These are phyloP conservation scores for Candida patagonica DNA, from an alignment of 805 yeast species.

Conservation along the genomic window DNA sequence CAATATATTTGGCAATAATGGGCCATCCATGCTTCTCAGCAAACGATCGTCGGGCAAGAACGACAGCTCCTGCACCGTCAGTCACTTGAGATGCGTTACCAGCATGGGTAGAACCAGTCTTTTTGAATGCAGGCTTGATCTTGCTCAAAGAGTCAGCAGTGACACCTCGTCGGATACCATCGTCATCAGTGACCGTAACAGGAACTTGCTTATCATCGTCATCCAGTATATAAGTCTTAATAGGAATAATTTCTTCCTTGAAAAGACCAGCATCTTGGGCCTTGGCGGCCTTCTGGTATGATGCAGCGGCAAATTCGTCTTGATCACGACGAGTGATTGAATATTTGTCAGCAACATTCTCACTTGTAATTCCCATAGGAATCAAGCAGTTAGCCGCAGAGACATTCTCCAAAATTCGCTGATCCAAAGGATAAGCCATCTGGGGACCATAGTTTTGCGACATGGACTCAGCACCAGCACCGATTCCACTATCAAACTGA, in stretches of 20 bases:
- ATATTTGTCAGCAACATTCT: constrained; percentile 71
- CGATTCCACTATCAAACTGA: constrained; percentile 85
- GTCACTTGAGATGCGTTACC: constrained; percentile 95
- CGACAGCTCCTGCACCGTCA: constrained; percentile 90
- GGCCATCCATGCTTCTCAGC: constrained; percentile 69
- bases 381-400: constrained; percentile 65
- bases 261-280: constrained; percentile 70
- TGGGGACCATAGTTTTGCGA: constrained; percentile 78
- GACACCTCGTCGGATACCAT: constrained; percentile 85
- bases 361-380: constrained; percentile 96
- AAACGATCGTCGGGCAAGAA: constrained; percentile 74
- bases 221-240: constrained; percentile 49
- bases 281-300: constrained; percentile 73
- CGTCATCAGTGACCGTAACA: constrained; percentile 55
- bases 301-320: constrained; percentile 81
- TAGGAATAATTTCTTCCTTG: constrained; percentile 81
- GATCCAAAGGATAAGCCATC: constrained; percentile 51
- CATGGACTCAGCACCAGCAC: constrained; percentile 93
- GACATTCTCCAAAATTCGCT: constrained; percentile 34
- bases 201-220: constrained; percentile 50
- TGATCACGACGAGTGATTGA: constrained; percentile 59
- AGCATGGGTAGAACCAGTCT: constrained; percentile 82
- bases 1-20: constrained; percentile 71
- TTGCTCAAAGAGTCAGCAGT: constrained; percentile 67
- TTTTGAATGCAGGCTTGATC: constrained; percentile 78